These are phyloP conservation scores for Aspergillus ochraceoroseus DNA, from an alignment of 2,329 filamentous ascomycete species.

Conservation along the genomic window DNA sequence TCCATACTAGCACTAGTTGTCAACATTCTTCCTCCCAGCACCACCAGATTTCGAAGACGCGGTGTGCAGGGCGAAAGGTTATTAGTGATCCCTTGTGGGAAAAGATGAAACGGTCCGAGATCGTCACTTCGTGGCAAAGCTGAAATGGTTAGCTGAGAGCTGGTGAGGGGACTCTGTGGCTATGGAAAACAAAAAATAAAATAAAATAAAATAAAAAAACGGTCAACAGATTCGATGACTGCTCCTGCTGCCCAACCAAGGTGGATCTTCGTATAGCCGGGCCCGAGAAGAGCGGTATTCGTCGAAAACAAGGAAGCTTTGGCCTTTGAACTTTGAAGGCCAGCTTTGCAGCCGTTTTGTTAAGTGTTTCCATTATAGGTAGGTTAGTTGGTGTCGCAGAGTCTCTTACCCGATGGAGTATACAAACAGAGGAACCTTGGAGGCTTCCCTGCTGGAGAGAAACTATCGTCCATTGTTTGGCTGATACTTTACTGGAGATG, in stretches of 20 bases:
- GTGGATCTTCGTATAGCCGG: conserved; percentile 14
- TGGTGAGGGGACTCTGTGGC: conserved; percentile 9
- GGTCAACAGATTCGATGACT: conserved; percentile 12
- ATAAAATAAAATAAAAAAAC: no score
- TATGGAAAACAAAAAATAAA: conserved; percentile 14
- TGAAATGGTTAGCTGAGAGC: conserved; percentile 7
- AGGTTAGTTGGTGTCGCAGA: no score
- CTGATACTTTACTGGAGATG: background rate
- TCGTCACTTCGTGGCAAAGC: conserved; percentile 20
- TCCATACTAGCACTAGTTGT: background rate
- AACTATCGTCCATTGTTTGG: background rate
- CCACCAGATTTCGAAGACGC: no score
- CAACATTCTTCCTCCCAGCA: background rate
- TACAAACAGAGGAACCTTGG: background rate
- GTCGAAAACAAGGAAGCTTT: no score
- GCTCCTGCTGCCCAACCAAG: conserved; percentile 18
- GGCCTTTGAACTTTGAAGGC: no score
- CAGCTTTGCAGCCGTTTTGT: no score
- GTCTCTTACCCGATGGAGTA: no score
- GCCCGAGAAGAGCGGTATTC: conserved; percentile 10
- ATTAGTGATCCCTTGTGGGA: conserved; percentile 6
- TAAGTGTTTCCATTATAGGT: no score
- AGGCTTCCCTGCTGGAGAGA: background rate
- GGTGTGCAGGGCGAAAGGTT: no score
- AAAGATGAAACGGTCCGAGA: conserved; percentile 14